Percentiles rank a stretch among this genome's conserved stretches.
Evolutionary conservation across 495 filamentous ascomycete species (phyloP).

Genomic region (Penicillium alfredii): DNA sequence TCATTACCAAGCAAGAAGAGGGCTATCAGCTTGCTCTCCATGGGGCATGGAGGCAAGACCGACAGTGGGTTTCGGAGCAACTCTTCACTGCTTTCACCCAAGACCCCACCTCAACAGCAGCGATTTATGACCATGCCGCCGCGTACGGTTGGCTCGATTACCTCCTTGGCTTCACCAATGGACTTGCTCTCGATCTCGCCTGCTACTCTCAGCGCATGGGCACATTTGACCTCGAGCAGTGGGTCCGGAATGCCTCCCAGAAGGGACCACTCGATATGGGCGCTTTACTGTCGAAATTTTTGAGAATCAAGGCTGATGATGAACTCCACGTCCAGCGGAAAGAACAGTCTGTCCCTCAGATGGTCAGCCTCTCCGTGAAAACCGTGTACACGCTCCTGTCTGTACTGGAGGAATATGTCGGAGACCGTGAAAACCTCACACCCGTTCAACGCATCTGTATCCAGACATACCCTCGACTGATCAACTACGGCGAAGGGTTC

Average conservation of each 20-base stretch:
- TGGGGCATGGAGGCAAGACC: constrained; percentile 83
- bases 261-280: constrained; percentile 56
- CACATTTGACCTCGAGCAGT: constrained; percentile 71
- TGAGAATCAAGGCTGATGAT: constrained; percentile 74
- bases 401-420: constrained; percentile 63
- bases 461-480: constrained; percentile 87
- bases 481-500: constrained; percentile 89
- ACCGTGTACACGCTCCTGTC: constrained; percentile 78
- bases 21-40: constrained; percentile 80
- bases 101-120: constrained; percentile 66
- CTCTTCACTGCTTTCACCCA: constrained; percentile 73
- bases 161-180: constrained; percentile 65
- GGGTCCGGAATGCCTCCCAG: constrained; percentile 63
- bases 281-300: constrained; percentile 60
- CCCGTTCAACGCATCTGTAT: constrained; percentile 79
- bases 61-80: constrained; percentile 69
- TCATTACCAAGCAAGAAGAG: constrained; percentile 55
- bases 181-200: constrained; percentile 82
- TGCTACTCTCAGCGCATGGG: constrained; percentile 81
- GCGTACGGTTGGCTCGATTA: constrained; percentile 78
- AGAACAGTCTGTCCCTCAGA: constrained; percentile 54
- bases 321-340: constrained; percentile 65
- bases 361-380: constrained; percentile 70
- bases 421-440: constrained; percentile 51
- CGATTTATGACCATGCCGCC: constrained; percentile 76